A percentile compares a stretch with the other conserved stretches of the same genome.
Evolutionary conservation across 805 yeast species (phyloP).

Genomic region (Saccharomyces mikatae): DNA sequence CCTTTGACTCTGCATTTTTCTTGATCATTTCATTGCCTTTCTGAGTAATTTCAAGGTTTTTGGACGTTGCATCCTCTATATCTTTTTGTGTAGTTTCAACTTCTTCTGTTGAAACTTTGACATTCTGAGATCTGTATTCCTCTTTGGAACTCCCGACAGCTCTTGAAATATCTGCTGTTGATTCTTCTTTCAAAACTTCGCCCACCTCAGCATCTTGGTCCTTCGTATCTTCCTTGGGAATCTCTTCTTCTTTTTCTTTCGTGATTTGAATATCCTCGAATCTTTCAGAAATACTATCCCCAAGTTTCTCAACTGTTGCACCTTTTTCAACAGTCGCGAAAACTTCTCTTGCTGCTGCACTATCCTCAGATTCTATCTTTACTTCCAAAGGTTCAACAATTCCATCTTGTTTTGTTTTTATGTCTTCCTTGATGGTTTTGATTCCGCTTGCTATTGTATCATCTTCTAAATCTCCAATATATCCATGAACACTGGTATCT

Average conservation of each 20-base stretch:
- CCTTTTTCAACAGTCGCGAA: conserved; percentile 2
- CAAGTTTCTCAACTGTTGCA: conserved; percentile 1
- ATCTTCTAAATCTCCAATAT: neutral
- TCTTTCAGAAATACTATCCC: neutral
- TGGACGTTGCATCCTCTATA: neutral
- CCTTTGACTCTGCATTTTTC: too few species aligned
- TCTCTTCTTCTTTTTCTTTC: neutral
- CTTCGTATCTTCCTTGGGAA: neutral
- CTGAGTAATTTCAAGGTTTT: too few species aligned
- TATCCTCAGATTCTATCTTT: neutral
- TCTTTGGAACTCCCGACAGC: neutral
- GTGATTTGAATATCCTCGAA: neutral
- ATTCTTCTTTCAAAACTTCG: neutral
- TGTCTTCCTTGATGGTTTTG: conserved; percentile 5
- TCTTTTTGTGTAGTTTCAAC: neutral
- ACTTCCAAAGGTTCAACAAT: neutral
- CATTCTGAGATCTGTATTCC: neutral
- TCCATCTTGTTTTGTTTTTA: neutral
- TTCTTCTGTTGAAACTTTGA: neutral
- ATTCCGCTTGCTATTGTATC: neutral
- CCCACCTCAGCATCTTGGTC: neutral
- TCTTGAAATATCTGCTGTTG: neutral
- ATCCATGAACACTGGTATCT: neutral
- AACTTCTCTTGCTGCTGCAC: conserved; percentile 2
- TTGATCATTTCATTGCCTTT: too few species aligned